Evolutionary conservation across 2,329 filamentous ascomycete genomes (phyloP), one percentile per base, ranked within the genome.

Genomic region (Microcera coccophila): DNA sequence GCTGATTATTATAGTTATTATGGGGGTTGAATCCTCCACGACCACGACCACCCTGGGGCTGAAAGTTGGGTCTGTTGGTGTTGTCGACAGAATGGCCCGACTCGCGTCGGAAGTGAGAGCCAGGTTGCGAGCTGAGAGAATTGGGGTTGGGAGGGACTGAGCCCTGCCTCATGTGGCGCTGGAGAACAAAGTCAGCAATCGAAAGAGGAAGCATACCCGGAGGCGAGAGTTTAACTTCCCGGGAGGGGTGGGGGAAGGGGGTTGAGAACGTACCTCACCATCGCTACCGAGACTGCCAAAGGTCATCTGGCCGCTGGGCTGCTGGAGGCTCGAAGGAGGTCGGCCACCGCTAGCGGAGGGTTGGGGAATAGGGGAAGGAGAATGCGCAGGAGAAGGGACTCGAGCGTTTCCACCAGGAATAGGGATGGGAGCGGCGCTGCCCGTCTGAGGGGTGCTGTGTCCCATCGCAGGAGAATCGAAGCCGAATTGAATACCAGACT

Each of bases 301-400:
- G 39, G 87, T 79, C 65, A 84, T 82, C 60, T 81, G 84, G 36
- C 66, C 65, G 41, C 79, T 79, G 54, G 85, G 81, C 52, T 82
- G 82, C 54, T 84, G 76, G 52, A 89, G 77, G 51, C 79, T 79
- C 24, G 88, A 85, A 34, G 90, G 89, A 55, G 90, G 90, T 59
- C 89, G 88, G 56, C 90, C 89, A 60, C 90, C 93, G 60, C 84
- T 87, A 24, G 84, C 83, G 41, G 85, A 81, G 39, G 90, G 88
- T 66, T 91, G 87, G 22, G 93, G 91, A 57, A 97, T 97, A 4
- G 93, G 93, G 32, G 88, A 91, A 4, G 93, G 93, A 35, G 91
- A 96, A 55, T 86, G 84, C 37, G 87, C 83, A 5, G 93, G 93
- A 35, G 90, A 95, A 36, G 83, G 82, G 39, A 91, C 79, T 57